Conservation (phyloP, 1,139 yeast species). For the Geotrichum histeridarum region DNA sequence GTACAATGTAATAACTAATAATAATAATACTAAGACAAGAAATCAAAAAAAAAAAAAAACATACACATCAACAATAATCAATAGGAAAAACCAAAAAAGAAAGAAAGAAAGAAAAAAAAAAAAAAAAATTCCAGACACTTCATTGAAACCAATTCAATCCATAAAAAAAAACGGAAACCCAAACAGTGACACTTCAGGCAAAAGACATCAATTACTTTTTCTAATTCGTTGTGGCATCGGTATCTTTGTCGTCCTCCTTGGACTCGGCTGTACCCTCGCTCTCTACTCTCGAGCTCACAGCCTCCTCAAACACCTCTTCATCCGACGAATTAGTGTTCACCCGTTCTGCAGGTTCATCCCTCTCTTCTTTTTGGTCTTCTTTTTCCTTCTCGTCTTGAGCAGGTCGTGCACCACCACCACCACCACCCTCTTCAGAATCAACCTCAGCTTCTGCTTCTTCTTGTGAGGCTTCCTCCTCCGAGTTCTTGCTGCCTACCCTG, state of each 20-base stretch:
- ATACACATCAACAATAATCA: background rate
- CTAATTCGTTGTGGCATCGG: background rate
- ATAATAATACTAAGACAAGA: too few species aligned
- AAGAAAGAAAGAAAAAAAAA: too few species aligned
- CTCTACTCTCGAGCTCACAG: background rate
- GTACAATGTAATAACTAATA: too few species aligned
- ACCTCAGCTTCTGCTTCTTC: background rate
- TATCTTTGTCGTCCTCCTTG: background rate
- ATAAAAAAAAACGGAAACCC: background rate
- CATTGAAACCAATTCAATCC: too few species aligned
- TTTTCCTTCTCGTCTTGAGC: background rate
- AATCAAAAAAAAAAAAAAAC: background rate
- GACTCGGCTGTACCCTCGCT: background rate
- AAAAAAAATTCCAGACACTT: too few species aligned
- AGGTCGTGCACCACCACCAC: background rate
- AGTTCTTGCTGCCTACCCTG: background rate
- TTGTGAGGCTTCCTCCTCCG: background rate
- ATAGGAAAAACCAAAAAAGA: background rate
- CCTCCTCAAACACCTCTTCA: constrained; percentile 1
- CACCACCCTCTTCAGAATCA: background rate
- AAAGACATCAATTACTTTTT: too few species aligned
- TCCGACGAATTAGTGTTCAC: background rate
- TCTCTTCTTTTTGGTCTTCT: background rate
- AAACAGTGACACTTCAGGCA: too few species aligned
- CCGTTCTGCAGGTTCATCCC: background rate